Percentiles rank a stretch among this genome's conserved stretches.
Evolutionary conservation across 2,329 filamentous ascomycete species (phyloP).

Genomic region (Pseudophaeomoniella oleicola): DNA sequence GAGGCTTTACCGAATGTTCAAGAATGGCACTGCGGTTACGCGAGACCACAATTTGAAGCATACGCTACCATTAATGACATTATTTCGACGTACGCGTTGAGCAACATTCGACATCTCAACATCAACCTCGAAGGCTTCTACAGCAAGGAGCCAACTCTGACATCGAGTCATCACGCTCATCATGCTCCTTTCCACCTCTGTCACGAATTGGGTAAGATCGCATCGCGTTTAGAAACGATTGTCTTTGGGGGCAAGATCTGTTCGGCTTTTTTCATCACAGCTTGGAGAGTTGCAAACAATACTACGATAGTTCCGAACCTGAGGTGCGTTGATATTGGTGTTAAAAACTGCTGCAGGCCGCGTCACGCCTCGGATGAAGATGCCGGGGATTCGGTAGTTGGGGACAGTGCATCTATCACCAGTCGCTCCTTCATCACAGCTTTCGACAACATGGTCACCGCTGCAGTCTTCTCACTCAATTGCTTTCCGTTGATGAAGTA

Average conservation of each 20-base stretch:
- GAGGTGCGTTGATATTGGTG: conserved; percentile 54
- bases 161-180: conserved; percentile 39
- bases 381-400: conserved; percentile 21
- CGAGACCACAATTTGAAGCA: conserved; percentile 59
- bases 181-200: conserved; percentile 49
- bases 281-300: conserved; percentile 35
- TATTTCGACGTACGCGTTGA: conserved; percentile 40
- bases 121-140: conserved; percentile 61
- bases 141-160: conserved; percentile 40
- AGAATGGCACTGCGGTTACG: conserved; percentile 41
- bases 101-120: conserved; percentile 46
- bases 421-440: conserved; percentile 58
- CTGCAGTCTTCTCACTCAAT: conserved; percentile 46
- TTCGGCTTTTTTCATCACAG: conserved; percentile 49
- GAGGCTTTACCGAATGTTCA: conserved; percentile 48
- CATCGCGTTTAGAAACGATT: conserved; percentile 50
- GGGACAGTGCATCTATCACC: conserved; percentile 56
- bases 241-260: conserved; percentile 61
- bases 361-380: conserved; percentile 7
- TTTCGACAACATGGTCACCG: conserved; percentile 54
- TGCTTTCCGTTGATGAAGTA: conserved; percentile 43
- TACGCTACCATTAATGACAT: conserved; percentile 56
- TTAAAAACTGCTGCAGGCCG: conserved; percentile 54
- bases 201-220: conserved; percentile 43
- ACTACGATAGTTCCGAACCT: conserved; percentile 30